phyloP scores from a whole-genome alignment of 768 basidiomycete species.

The Pisolithus tinctorius region DNA sequence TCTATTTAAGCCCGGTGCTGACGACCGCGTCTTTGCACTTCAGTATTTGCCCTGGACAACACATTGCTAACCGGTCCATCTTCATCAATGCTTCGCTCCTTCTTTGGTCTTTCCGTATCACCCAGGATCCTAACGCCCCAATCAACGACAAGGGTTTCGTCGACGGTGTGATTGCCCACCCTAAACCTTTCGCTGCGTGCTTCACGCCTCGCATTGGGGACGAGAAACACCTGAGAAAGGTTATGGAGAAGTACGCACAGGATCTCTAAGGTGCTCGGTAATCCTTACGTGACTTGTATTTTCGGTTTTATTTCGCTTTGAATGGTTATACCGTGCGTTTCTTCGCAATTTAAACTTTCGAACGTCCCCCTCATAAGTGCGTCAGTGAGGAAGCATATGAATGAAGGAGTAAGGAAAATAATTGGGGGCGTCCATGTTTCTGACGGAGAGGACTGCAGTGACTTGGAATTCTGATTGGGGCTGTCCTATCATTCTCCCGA shows the following conservation, averaged over 20 bases:
- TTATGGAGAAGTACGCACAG: conserved; percentile 21
- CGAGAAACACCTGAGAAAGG: conserved; percentile 17
- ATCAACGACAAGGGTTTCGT: conserved; percentile 60
- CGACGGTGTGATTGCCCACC: conserved; percentile 58
- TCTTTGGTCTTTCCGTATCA: conserved; percentile 59
- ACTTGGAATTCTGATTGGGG: too few species aligned
- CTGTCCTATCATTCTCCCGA: too few species aligned
- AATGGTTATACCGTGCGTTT: too few species aligned
- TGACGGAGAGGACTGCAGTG: too few species aligned
- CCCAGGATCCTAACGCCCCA: conserved; percentile 41
- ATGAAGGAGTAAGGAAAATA: too few species aligned
- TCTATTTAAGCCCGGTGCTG: not conserved
- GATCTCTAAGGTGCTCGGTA: conserved; percentile 1
- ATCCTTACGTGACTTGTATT: too few species aligned
- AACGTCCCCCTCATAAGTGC: too few species aligned
- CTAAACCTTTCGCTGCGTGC: conserved; percentile 49
- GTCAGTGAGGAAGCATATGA: too few species aligned
- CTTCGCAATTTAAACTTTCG: too few species aligned
- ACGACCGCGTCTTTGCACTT: conserved; percentile 11
- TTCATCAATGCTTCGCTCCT: conserved; percentile 60
- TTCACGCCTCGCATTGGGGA: conserved; percentile 43
- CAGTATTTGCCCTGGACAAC: conserved; percentile 59
- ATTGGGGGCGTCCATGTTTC: too few species aligned
- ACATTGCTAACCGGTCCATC: conserved; percentile 55
- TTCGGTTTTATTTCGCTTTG: too few species aligned